phyloP scores from a whole-genome alignment of 2,329 filamentous ascomycete genomes.

The Trichoderma arundinaceum region DNA sequence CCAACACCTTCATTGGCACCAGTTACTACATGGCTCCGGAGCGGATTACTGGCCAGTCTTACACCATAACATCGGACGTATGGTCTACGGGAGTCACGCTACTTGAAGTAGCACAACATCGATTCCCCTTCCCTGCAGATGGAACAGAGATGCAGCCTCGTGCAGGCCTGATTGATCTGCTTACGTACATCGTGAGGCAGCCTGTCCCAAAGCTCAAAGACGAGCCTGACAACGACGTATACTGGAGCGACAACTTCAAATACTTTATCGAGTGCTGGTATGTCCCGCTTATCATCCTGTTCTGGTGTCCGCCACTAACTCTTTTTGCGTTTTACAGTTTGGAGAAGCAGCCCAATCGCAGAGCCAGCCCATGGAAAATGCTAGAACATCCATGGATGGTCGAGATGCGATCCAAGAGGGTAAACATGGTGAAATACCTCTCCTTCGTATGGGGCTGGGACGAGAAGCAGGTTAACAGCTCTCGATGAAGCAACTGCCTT shows the following conservation, averaged over 20 bases:
- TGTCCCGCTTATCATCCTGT: slow-evolving; percentile 48
- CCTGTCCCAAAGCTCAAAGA: slow-evolving; percentile 95
- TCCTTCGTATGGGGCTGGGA: slow-evolving; percentile 98
- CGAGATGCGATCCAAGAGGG: slow-evolving; percentile 93
- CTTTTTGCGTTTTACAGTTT: slow-evolving; percentile 61
- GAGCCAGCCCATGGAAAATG: slow-evolving; percentile 98
- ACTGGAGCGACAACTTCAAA: slow-evolving; percentile 97
- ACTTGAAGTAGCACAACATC: slow-evolving; percentile 98
- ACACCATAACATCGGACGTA: slow-evolving; percentile 98
- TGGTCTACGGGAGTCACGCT: slow-evolving; percentile 97
- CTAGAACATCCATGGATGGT: slow-evolving; percentile 98
- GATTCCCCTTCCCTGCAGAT: slow-evolving; percentile 97
- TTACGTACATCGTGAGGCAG: slow-evolving; percentile 97
- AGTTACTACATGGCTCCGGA: slow-evolving; percentile 99
- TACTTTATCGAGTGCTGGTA: slow-evolving; percentile 99
- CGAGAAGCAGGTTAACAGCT: slow-evolving; percentile 49
- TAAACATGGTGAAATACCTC: slow-evolving; percentile 96
- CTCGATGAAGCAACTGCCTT: not conserved
- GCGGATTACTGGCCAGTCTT: slow-evolving; percentile 94
- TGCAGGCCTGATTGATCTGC: slow-evolving; percentile 88
- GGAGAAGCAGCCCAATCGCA: slow-evolving; percentile 85
- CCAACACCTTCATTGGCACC: slow-evolving; percentile 98
- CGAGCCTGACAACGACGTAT: slow-evolving; percentile 85
- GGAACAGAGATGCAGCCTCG: slow-evolving; percentile 94
- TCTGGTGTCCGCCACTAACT: slow-evolving; percentile 36